Percentiles rank a stretch among this genome's conserved stretches.
These are phyloP conservation scores for Boletus sp. DNA, from an alignment of 1,284 basidiomycete genomes.

Conservation along the genomic window DNA sequence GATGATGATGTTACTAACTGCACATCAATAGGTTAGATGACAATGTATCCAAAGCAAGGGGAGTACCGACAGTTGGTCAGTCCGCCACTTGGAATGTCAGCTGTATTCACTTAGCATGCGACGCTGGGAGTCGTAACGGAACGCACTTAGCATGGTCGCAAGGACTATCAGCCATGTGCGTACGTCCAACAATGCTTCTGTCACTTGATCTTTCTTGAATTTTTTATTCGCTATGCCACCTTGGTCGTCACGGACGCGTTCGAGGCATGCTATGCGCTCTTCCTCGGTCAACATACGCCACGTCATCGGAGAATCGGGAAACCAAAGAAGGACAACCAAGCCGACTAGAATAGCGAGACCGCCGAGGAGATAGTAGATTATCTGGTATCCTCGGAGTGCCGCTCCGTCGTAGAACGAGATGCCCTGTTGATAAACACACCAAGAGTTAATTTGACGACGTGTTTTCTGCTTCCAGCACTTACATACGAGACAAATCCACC, in stretches of 20 bases:
- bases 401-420: conserved; percentile 47
- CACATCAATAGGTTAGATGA: background rate
- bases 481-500: conserved; percentile 64
- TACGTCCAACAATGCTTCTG: conserved; percentile 45
- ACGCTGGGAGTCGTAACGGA: background rate
- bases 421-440: background rate
- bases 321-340: conserved; percentile 50
- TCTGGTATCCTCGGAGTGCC: conserved; percentile 45
- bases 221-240: conserved; percentile 40
- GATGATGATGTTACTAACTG: conserved; percentile 58
- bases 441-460: background rate
- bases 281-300: conserved; percentile 53
- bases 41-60: background rate
- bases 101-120: conserved; percentile 27
- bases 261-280: conserved; percentile 58
- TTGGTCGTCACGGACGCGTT: conserved; percentile 61
- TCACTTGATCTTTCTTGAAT: conserved; percentile 6
- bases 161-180: conserved; percentile 60
- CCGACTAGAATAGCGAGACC: conserved; percentile 57
- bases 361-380: conserved; percentile 47
- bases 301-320: conserved; percentile 62
- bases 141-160: conserved; percentile 38
- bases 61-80: conserved; percentile 48
- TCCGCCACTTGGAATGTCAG: conserved; percentile 61
- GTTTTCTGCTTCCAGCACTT: conserved; percentile 11